Base-by-base conservation (phyloP, 2,329 filamentous ascomycete species). In the Akanthomyces dipterigenus region DNA sequence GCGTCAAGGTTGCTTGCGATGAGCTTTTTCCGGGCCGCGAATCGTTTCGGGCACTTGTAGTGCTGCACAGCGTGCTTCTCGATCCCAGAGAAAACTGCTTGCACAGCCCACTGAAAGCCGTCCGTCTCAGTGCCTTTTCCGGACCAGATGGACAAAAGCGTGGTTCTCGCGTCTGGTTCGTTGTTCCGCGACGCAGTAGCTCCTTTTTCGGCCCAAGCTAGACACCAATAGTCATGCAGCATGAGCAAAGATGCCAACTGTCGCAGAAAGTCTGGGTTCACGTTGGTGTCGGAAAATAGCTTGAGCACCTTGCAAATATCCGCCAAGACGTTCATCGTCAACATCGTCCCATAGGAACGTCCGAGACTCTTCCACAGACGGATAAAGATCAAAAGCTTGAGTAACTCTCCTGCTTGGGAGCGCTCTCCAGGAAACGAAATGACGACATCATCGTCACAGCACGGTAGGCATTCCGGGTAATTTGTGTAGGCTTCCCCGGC, bases 201-300 rank as follows among this genome's bases (percentile, higher is more conserved):
- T 3, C 16, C 6, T 1, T 3, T 42, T 5, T 50, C 34, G n/a
- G 38, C 40, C 58, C 38, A 60, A 12, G 58, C 49, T 4, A 55
- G 42, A 5, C 22, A 2, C 58, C 58, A 60, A 6, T 20, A 14
- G 14, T 43, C 18, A n/a, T 46, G 38, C 26, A 60, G 14, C 58
- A 60, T 54, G n/a, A 60, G 38, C 5, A 60, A n/a, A 6, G 58
- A 54, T 4, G 58, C 48, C 26, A 60, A 40, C 40, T 60, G 58
- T n/a, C 58, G 48, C 18, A 60, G 38, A 42, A 60, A 60, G 24
- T 60, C 40, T 7, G 58, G 58, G 24, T 60, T 60, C 34, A 60
- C 58, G 42, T 60, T 60, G 7, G 51, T 24, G 38, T 20, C 22
- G n/a, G 49, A 46, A 38, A 60, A 60, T 20, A 60, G 58, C 12